Evolutionary conservation across 1,284 basidiomycete genomes (phyloP).

Genomic region (Sanghuangporus weigelae): DNA sequence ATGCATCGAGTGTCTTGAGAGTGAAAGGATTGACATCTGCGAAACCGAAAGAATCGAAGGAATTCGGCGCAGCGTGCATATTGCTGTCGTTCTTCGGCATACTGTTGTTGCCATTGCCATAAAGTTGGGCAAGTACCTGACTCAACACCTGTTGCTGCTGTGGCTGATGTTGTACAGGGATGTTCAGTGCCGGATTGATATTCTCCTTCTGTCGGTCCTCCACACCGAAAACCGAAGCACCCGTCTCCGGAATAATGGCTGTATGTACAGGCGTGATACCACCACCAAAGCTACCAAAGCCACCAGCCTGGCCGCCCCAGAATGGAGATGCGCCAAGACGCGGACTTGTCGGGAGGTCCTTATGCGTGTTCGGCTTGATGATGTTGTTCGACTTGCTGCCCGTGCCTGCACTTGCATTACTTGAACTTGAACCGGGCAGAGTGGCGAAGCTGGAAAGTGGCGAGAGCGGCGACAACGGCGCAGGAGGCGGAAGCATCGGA

Average conservation of each 20-base stretch:
- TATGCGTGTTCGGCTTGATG: constrained; percentile 72
- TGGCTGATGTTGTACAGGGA: constrained; percentile 20
- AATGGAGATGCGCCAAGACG: constrained; percentile 46
- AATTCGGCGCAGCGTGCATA: constrained; percentile 30
- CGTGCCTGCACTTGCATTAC: constrained; percentile 17
- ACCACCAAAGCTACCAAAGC: constrained; percentile 39
- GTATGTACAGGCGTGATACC: constrained; percentile 85
- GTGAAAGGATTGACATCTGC: constrained; percentile 75
- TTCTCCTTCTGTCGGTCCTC: constrained; percentile 60
- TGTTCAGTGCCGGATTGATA: constrained; percentile 65
- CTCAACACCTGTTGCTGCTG: constrained; percentile 5
- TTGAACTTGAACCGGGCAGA: constrained; percentile 18
- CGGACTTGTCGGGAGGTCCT: constrained; percentile 71
- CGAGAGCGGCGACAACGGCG: constrained; percentile 31
- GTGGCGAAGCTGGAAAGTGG: constrained; percentile 32
- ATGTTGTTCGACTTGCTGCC: constrained; percentile 27
- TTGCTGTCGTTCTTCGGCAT: constrained; percentile 1
- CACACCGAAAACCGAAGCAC: constrained; percentile 23
- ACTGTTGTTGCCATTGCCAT: not conserved
- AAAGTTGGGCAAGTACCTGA: constrained; percentile 1
- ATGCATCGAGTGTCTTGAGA: constrained; percentile 78
- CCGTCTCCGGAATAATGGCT: constrained; percentile 62
- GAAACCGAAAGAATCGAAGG: constrained; percentile 53
- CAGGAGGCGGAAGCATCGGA: constrained; percentile 41
- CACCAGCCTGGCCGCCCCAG: constrained; percentile 65